Evolutionary conservation across 345 rosid species (phyloP).

Genomic region (Ceriops tagal): DNA sequence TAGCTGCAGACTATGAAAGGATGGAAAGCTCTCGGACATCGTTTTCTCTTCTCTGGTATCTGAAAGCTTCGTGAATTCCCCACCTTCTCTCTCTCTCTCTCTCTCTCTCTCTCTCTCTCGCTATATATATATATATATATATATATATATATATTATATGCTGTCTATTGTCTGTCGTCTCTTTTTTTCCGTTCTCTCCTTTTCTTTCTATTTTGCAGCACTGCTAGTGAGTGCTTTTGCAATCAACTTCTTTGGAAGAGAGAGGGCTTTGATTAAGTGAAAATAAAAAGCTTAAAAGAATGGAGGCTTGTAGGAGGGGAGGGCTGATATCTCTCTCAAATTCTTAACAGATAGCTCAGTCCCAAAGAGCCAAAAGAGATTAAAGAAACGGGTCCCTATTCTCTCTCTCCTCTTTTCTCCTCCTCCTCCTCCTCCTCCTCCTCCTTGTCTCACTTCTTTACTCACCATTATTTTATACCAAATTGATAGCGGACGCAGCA

Average conservation of each 20-base stretch:
- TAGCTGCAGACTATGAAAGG: slow-evolving; percentile 51
- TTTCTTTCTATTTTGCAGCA: slow-evolving; percentile 39
- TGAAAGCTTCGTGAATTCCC: slow-evolving; percentile 45
- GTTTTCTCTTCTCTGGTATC: slow-evolving; percentile 43
- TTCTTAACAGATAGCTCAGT: slow-evolving; percentile 16
- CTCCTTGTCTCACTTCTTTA: slow-evolving; percentile 14
- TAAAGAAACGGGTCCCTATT: slow-evolving; percentile 45
- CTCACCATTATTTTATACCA: slow-evolving; percentile 25
- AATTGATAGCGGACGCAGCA: no score
- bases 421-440: slow-evolving; percentile 20
- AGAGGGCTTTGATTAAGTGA: slow-evolving; percentile 5
- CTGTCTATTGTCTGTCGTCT: slow-evolving; percentile 33
- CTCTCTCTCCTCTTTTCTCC: slow-evolving; percentile 36
- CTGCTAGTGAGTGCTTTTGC: slow-evolving; percentile 13
- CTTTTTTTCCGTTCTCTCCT: slow-evolving; percentile 40
- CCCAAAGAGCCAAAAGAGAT: slow-evolving; percentile 29
- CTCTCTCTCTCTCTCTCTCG: slow-evolving; percentile 5
- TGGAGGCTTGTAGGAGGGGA: slow-evolving; percentile 18
- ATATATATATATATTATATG: background rate
- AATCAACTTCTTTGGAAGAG: slow-evolving; percentile 18
- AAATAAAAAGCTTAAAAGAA: slow-evolving; percentile 12
- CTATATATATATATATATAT: no score
- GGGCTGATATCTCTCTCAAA: slow-evolving; percentile 31
- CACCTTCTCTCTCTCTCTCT: background rate
- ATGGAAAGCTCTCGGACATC: slow-evolving; percentile 52